Evolutionary conservation across 805 yeast genomes (phyloP).

Genomic region (Ogataea henricii): DNA sequence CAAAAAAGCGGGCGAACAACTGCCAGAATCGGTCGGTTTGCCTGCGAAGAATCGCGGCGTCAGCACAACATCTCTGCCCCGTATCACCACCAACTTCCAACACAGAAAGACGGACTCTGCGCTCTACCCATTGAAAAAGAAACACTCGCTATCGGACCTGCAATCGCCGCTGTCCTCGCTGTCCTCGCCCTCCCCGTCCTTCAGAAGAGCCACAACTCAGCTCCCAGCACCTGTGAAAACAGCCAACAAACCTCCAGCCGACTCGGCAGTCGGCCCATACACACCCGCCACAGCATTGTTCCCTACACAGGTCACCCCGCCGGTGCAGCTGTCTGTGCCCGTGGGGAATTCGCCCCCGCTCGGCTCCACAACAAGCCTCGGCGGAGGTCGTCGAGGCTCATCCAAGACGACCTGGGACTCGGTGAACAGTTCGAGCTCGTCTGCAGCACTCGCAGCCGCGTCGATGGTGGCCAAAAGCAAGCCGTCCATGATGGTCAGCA

Average conservation of each 20-base stretch:
- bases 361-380: neutral
- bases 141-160: constrained; percentile 3
- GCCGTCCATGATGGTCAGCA: constrained; percentile 28
- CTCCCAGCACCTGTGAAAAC: neutral
- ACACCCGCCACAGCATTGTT: neutral
- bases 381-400: neutral
- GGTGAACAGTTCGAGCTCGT: constrained; percentile 31
- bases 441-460: constrained; percentile 39
- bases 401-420: constrained; percentile 31
- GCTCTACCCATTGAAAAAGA: neutral
- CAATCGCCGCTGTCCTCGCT: constrained; percentile 8
- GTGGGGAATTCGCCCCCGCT: neutral
- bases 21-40: neutral
- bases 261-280: neutral
- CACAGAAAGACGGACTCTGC: constrained; percentile 2
- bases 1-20: constrained; percentile 22
- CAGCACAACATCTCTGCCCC: too few species aligned
- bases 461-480: constrained; percentile 36
- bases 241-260: neutral
- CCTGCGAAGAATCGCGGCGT: constrained; percentile 6
- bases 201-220: constrained; percentile 8
- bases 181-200: constrained; percentile 8
- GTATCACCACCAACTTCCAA: constrained; percentile 3
- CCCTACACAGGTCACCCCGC: neutral
- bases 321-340: neutral